phyloP scores from a whole-genome alignment of 2,329 filamentous ascomycete species.

The Trichophyton simii region DNA sequence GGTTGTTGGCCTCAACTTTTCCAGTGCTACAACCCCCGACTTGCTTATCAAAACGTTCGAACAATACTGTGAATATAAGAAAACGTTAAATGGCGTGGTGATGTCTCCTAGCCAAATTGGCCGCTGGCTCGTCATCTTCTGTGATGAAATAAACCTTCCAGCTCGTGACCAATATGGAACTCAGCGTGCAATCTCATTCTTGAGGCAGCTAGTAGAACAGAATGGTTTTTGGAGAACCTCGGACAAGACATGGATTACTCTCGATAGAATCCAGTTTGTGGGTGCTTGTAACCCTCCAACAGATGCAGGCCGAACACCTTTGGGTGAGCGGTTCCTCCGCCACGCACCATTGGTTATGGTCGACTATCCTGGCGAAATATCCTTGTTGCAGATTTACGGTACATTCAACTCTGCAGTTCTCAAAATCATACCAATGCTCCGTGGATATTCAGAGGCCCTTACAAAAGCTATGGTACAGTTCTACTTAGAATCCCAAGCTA shows the following conservation, averaged over 20 bases:
- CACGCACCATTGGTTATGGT: constrained; percentile 99
- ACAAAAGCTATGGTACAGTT: constrained; percentile 97
- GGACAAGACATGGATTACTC: constrained; percentile 93
- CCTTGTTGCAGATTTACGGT: constrained; percentile 92
- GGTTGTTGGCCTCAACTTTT: constrained; percentile 97
- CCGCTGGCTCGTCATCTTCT: constrained; percentile 96
- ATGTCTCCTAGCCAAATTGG: constrained; percentile 94
- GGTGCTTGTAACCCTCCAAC: constrained; percentile 97
- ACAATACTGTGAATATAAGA: constrained; percentile 99
- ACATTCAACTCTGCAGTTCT: constrained; percentile 94
- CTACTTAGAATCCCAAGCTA: constrained; percentile 84
- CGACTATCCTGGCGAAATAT: constrained; percentile 92
- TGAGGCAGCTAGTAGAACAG: constrained; percentile 94
- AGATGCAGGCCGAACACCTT: constrained; percentile 86
- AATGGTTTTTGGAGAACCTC: constrained; percentile 98
- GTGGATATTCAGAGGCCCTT: constrained; percentile 84
- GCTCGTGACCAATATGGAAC: constrained; percentile 96
- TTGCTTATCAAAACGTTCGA: constrained; percentile 98
- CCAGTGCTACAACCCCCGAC: constrained; percentile 93
- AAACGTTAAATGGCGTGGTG: constrained; percentile 90
- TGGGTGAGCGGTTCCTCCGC: constrained; percentile 84
- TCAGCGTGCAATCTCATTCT: constrained; percentile 91
- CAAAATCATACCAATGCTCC: constrained; percentile 90
- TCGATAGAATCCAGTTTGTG: constrained; percentile 97
- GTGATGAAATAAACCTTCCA: constrained; percentile 97